Evolutionary conservation across 2,329 filamentous ascomycete genomes (phyloP), one percentile per base, ranked within the genome.

Genomic region (Alternaria triticimaculans): DNA sequence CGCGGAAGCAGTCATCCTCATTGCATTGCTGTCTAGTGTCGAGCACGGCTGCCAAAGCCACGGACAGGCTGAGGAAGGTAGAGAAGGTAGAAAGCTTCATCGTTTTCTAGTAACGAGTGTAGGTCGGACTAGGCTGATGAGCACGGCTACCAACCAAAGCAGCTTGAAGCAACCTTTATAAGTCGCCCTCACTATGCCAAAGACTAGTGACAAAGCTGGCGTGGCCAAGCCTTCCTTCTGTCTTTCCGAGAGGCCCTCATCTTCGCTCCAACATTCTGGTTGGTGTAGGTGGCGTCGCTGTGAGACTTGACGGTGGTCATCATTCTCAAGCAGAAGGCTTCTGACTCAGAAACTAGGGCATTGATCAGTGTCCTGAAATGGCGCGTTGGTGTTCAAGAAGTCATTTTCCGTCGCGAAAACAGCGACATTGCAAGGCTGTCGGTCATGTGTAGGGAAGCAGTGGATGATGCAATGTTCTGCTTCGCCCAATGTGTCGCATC

Each of bases 1-100:
- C 74, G 44, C 64, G 66, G 44, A 71, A 71, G 56, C 76, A 78
- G 33, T 72, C 57, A 21, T 78, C 67, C 49, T 58, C 44, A 37
- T 58, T 49, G 56, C 76, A 77, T 18, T 59, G 26, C 41, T 74
- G 72, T 53, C 71, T 69, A 48, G 43, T 53, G 6, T 71, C 57
- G 14, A 77, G 59, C 20, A 66, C 46, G 26, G 62, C 62, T 26
- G 70, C 71, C n/a, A 64, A 20, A 28, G 53, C 63, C 43, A 73
- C 46, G 1, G 66, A 60, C 18, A 62, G 46, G 37, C 53, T 54
- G 14, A 67, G 20, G 25, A 72, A 33, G 12, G 46, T 30, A 59
- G 66, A 4, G 43, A 70, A 18, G 10, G 61, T 48, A 43, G 58
- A 64, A 37, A 69, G 53, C 60, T 72, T 72, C 77, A 78, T 79